Conservation (phyloP, 768 basidiomycete species). For the Calocybe cyanea region DNA sequence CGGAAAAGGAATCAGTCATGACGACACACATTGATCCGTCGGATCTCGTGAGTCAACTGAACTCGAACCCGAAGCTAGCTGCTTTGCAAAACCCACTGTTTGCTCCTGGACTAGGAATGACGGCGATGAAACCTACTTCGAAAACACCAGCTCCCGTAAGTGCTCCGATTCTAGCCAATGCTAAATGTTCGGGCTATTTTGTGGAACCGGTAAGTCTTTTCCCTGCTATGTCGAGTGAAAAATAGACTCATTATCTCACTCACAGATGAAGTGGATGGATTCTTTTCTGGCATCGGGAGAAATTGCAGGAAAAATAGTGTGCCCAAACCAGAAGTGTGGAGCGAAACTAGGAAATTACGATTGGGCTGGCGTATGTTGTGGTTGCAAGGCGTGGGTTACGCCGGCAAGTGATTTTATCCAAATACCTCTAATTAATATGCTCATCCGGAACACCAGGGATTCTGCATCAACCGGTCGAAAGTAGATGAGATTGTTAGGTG, state of each 20-base stretch:
- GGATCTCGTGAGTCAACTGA: conserved; percentile 39
- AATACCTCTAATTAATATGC: not conserved
- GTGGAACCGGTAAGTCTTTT: conserved; percentile 76
- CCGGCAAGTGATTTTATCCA: conserved; percentile 52
- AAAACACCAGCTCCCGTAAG: conserved; percentile 34
- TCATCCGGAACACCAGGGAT: conserved; percentile 36
- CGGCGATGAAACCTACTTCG: conserved; percentile 17
- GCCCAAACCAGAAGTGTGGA: conserved; percentile 88
- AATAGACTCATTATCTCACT: not conserved
- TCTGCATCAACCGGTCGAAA: conserved; percentile 66
- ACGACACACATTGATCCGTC: conserved; percentile 32
- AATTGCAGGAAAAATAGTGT: conserved; percentile 83
- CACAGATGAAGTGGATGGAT: conserved; percentile 95
- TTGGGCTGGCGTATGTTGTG: conserved; percentile 93
- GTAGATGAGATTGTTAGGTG: conserved; percentile 53
- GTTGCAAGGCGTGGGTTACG: conserved; percentile 89
- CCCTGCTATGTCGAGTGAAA: not conserved
- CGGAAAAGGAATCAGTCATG: conserved; percentile 16
- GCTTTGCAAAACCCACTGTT: conserved; percentile 26
- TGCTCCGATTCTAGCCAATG: conserved; percentile 68
- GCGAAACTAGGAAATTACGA: conserved; percentile 94
- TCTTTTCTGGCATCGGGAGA: conserved; percentile 70
- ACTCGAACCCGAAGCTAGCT: conserved; percentile 39
- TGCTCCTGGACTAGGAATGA: conserved; percentile 7
- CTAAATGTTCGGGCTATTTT: conserved; percentile 94